Percentiles rank a stretch among this genome's conserved stretches.
Evolutionary conservation across 768 basidiomycete genomes (phyloP).

Genomic region (Pisolithus microcarpus): DNA sequence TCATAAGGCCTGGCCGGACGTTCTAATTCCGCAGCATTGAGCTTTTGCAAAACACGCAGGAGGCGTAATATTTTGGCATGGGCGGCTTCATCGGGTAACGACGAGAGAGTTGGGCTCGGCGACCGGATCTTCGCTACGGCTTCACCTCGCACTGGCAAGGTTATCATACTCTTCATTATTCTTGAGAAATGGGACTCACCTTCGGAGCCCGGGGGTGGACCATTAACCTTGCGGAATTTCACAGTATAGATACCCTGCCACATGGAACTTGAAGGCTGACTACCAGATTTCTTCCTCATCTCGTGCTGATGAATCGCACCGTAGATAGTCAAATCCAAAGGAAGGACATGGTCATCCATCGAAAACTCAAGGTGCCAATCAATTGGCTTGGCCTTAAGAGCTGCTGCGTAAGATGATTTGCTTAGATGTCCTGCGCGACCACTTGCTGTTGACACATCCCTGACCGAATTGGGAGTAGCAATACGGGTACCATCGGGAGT

Average conservation of each 20-base stretch:
- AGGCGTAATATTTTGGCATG: conserved; percentile 89
- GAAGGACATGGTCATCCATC: conserved; percentile 81
- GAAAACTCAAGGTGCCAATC: conserved; percentile 98
- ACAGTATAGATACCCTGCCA: conserved; percentile 91
- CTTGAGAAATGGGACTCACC: conserved; percentile 32
- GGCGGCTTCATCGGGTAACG: conserved; percentile 75
- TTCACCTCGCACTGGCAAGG: conserved; percentile 27
- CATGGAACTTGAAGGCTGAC: conserved; percentile 60
- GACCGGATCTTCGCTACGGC: conserved; percentile 48
- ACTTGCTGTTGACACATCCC: conserved; percentile 33
- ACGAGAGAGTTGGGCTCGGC: conserved; percentile 64
- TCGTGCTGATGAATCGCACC: conserved; percentile 94
- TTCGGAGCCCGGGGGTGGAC: conserved; percentile 62
- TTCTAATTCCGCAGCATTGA: conserved; percentile 71
- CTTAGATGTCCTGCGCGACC: conserved; percentile 26
- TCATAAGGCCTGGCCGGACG: conserved; percentile 41
- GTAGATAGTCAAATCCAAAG: conserved; percentile 88
- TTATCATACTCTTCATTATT: conserved; percentile 2
- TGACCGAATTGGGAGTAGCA: conserved; percentile 68
- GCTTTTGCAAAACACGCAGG: conserved; percentile 76
- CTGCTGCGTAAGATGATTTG: conserved; percentile 83
- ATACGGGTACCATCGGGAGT: conserved; percentile 96
- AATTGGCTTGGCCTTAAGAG: conserved; percentile 83
- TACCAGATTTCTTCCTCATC: conserved; percentile 62
- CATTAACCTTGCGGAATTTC: conserved; percentile 87